These are phyloP conservation scores for Naganishia onofrii DNA, from an alignment of 768 basidiomycete species.

Conservation along the genomic window DNA sequence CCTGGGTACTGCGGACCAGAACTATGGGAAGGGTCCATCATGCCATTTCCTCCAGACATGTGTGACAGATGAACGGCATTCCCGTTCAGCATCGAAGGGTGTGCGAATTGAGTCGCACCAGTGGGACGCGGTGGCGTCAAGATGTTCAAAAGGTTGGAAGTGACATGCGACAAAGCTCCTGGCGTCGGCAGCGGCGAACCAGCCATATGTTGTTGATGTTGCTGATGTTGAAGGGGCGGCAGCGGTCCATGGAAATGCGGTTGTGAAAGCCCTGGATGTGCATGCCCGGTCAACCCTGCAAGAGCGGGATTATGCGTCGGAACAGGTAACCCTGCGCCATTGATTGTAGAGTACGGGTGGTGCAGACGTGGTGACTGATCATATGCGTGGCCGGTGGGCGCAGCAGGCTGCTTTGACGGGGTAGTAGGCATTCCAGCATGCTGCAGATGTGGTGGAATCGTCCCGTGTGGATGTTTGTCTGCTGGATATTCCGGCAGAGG, in stretches of 20 bases:
- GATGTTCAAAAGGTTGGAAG: neutral
- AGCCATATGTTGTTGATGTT: neutral
- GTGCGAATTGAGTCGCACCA: neutral
- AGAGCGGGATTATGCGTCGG: constrained; percentile 17
- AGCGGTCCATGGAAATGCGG: neutral
- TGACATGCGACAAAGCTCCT: neutral
- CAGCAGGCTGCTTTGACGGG: neutral
- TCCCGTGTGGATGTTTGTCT: neutral
- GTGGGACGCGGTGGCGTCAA: neutral
- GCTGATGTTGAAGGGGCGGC: constrained; percentile 4
- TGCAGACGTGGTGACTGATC: neutral
- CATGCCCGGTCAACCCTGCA: neutral
- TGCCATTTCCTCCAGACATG: neutral
- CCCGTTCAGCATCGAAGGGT: neutral
- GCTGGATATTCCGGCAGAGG: neutral
- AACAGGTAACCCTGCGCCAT: neutral
- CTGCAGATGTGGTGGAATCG: neutral
- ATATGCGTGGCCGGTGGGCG: neutral
- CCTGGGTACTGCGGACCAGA: neutral
- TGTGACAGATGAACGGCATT: neutral
- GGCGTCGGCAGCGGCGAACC: neutral
- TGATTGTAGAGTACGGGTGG: constrained; percentile 9
- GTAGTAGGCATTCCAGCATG: neutral
- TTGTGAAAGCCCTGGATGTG: neutral
- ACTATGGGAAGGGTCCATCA: neutral